Base-by-base conservation (phyloP, 2,329 filamentous ascomycete species). In the Scytalidium sp. region DNA sequence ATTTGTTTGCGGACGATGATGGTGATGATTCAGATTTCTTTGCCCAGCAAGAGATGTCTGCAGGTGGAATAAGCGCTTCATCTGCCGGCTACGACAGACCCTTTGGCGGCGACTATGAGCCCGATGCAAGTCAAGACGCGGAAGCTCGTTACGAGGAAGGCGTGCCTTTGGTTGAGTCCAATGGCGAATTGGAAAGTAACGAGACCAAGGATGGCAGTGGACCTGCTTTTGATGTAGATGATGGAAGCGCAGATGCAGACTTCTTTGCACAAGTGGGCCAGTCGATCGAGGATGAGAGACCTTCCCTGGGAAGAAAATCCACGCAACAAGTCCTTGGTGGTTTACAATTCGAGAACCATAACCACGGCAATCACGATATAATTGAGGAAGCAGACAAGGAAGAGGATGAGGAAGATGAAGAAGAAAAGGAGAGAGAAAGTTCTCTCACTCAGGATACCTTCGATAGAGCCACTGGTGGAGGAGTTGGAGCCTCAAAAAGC, bases 81-180 rank as follows among this genome's bases (percentile, higher is more conserved):
- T 20, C 49, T 39, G 29, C 50, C 40, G 54, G 53, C 43, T 57
- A 52, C 42, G 56, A 50, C 1, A 57, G 52, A 45, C 44, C 56
- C 20, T 59, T 57, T 45, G 58, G 62, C 3, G 59, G 62, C 19
- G 56, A 61, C 41, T 36, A 57, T 10, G 23, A 40, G 15, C 56
- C 72, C 11, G 71, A 71, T 29, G 70, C 75, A 32, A 70, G 70
- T 19, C 69, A 71, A 1, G 79, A 85, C 21, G 50, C 49, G 15
- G 52, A 62, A 43, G 78, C 79, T 20, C 79, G 86, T 41, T 90
- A 78, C 55, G 85, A 88, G 50, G 87, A 90, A 67, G 86, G 86
- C 0, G 51, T 90, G 3, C 85, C 86, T 1, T 67, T 90, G 51
- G 81, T 82, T 58, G 71, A 74, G 19, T 65, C 70, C 44, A 42